Conservation (phyloP, 768 basidiomycete genomes). For the Rubroboletus satanas region DNA sequence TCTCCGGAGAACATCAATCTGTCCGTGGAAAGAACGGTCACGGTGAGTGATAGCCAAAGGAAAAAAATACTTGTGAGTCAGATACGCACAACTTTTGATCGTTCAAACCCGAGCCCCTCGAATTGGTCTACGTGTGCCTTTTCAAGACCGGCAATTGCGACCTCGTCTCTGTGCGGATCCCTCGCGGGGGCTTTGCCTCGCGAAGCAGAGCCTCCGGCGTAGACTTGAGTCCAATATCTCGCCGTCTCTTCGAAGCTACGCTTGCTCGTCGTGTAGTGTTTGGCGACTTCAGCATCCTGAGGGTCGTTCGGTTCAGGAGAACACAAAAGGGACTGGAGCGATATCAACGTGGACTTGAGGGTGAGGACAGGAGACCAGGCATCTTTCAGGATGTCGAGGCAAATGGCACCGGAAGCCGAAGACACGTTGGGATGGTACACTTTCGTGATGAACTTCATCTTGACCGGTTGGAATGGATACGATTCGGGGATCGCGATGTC, state of each 20-base stretch:
- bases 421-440: conserved; percentile 96
- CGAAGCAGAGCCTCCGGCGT: conserved; percentile 69
- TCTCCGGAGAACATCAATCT: conserved; percentile 87
- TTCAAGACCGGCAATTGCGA: conserved; percentile 78
- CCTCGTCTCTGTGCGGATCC: conserved; percentile 39
- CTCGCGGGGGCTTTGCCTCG: conserved; percentile 36
- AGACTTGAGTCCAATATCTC: conserved; percentile 89
- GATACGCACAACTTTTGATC: conserved; percentile 76
- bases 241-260: conserved; percentile 89
- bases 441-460: conserved; percentile 98
- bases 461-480: conserved; percentile 90
- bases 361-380: conserved; percentile 96
- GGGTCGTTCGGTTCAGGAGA: conserved; percentile 95
- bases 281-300: conserved; percentile 97
- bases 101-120: conserved; percentile 75
- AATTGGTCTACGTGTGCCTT: conserved; percentile 82
- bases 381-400: conserved; percentile 81
- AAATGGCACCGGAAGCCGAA: conserved; percentile 91
- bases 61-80: background rate
- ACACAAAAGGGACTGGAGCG: conserved; percentile 88
- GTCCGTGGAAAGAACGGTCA: background rate
- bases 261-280: conserved; percentile 90
- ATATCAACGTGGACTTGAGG: conserved; percentile 93
- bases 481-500: conserved; percentile 92
- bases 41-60: background rate